phyloP scores from a whole-genome alignment of 495 filamentous ascomycete species.

The Pseudomonodictys pantanalensis region DNA sequence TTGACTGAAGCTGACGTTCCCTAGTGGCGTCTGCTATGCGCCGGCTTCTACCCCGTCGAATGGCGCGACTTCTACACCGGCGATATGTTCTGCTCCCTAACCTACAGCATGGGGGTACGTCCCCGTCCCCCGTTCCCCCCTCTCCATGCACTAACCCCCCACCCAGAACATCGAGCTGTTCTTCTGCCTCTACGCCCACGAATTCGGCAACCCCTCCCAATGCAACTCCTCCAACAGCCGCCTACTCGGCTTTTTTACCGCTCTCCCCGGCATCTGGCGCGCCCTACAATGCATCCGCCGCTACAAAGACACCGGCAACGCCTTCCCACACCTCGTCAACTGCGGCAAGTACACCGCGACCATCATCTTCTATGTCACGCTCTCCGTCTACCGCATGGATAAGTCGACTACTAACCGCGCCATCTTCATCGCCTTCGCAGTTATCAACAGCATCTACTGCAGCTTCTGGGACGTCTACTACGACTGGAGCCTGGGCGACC shows the following conservation, averaged over 20 bases:
- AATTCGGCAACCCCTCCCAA: slow-evolving; percentile 65
- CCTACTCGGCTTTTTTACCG: slow-evolving; percentile 80
- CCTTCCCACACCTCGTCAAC: slow-evolving; percentile 91
- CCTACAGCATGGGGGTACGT: slow-evolving; percentile 83
- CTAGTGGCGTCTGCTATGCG: slow-evolving; percentile 78
- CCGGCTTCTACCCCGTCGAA: slow-evolving; percentile 88
- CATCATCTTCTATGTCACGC: slow-evolving; percentile 69
- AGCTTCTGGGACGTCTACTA: slow-evolving; percentile 97
- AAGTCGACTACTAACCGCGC: slow-evolving; percentile 53
- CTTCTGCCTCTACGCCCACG: slow-evolving; percentile 82
- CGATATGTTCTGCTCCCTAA: slow-evolving; percentile 94
- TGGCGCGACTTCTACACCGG: slow-evolving; percentile 97
- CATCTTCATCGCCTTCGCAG: slow-evolving; percentile 74
- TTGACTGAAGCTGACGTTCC: neutral
- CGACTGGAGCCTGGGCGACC: slow-evolving; percentile 87
- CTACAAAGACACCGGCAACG: slow-evolving; percentile 79
- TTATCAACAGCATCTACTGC: slow-evolving; percentile 76
- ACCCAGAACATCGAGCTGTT: slow-evolving; percentile 81
- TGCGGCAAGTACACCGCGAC: slow-evolving; percentile 87
- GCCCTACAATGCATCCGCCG: slow-evolving; percentile 86
- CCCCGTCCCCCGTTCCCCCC: too few species aligned
- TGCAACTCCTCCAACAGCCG: slow-evolving; percentile 87
- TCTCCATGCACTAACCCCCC: slow-evolving; percentile 32
- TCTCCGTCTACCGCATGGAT: slow-evolving; percentile 81
- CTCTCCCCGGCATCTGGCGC: slow-evolving; percentile 82